phyloP scores from a whole-genome alignment of 371 early-diverging fungal genomes.

The Ordospora pajunii region DNA sequence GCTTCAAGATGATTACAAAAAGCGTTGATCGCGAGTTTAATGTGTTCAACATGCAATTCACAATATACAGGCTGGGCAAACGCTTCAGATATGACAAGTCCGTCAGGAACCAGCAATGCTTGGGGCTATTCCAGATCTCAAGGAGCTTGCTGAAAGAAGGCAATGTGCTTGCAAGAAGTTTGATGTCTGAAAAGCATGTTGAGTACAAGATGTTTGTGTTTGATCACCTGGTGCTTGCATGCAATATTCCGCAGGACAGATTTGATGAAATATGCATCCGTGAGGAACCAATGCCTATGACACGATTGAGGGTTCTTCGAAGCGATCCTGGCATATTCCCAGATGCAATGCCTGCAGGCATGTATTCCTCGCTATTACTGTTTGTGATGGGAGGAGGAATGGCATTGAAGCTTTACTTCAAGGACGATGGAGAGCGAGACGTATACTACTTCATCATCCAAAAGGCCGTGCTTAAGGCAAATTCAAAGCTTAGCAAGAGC shows the following conservation, averaged over 20 bases:
- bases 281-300: conserved; percentile 29
- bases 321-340: conserved; percentile 17
- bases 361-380: conserved; percentile 17
- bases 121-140: conserved; percentile 39
- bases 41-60: conserved; percentile 41
- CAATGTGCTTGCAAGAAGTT: conserved; percentile 30
- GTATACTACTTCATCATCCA: conserved; percentile 16
- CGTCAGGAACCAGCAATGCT: neutral
- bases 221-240: conserved; percentile 40
- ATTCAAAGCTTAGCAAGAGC: neutral
- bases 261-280: conserved; percentile 21
- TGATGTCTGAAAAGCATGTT: neutral
- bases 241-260: conserved; percentile 2
- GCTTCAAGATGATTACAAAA: conserved; percentile 25
- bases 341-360: neutral
- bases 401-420: conserved; percentile 32
- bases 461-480: neutral
- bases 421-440: conserved; percentile 25
- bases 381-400: conserved; percentile 1
- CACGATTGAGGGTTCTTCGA: neutral
- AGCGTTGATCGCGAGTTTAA: conserved; percentile 45
- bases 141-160: conserved; percentile 33
- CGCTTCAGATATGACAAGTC: conserved; percentile 15
- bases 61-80: conserved; percentile 42
- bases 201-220: conserved; percentile 36